Evolutionary conservation across 768 basidiomycete genomes (phyloP).

Genomic region (Pleurotus pulmonarius): DNA sequence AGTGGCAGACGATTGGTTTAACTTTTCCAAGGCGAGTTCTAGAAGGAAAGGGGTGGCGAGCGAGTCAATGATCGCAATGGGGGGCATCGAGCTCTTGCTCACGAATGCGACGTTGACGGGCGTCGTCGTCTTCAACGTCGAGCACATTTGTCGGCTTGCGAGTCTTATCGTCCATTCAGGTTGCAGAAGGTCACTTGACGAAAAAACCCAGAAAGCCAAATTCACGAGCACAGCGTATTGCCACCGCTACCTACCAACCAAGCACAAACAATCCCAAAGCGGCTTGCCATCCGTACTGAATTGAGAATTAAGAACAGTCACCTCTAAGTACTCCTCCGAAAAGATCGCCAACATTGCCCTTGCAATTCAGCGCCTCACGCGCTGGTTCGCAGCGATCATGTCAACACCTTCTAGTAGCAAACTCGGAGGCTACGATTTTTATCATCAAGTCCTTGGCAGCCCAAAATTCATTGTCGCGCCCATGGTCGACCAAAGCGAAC

Average conservation of each 20-base stretch:
- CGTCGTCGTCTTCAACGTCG: conserved; percentile 46
- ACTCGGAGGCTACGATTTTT: conserved; percentile 80
- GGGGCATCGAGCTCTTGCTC: conserved; percentile 11
- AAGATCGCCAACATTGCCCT: no score
- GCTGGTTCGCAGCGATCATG: not conserved
- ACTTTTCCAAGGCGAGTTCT: conserved; percentile 3
- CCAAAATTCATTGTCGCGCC: conserved; percentile 92
- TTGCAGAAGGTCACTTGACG: not conserved
- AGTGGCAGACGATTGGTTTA: not conserved
- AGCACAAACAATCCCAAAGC: not conserved
- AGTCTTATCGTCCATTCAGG: conserved; percentile 8
- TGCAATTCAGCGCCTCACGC: no score
- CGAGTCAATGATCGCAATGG: not conserved
- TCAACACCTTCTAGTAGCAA: conserved; percentile 26
- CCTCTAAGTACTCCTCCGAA: no score
- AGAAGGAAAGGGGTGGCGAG: not conserved
- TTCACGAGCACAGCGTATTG: not conserved
- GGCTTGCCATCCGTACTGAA: no score
- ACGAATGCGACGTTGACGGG: conserved; percentile 40
- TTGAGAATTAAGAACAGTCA: not conserved
- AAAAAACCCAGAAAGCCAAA: not conserved
- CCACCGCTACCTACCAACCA: not conserved
- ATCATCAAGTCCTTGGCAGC: conserved; percentile 70
- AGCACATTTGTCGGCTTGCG: conserved; percentile 21
- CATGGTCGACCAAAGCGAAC: conserved; percentile 98